Evolutionary conservation across 495 filamentous ascomycete species (phyloP), one percentile per base, ranked within the genome.

Genomic region (Alectoria sarmentosa): DNA sequence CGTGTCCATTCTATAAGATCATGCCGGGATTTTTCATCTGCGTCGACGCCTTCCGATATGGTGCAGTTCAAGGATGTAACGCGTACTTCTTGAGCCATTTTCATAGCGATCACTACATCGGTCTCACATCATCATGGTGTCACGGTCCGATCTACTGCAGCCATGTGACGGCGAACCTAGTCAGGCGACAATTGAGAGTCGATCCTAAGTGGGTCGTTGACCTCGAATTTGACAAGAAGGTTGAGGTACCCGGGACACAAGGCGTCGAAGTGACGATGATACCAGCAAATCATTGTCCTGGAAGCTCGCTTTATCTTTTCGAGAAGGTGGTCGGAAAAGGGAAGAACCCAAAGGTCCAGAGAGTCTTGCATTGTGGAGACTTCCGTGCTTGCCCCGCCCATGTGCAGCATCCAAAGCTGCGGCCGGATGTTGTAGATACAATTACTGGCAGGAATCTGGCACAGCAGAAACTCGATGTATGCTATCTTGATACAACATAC

Each of bases 71-170:
- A 73, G 92, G 90, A 0, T 95, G 91, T 72, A 87, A 90, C 58
- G 94, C 93, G 28, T 99, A 99, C 73, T 99, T 99, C 70, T 82
- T 99, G 34, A 96, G 91, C 67, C 94, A 99, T 71, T 99, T 97
- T 68, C 94, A 99, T 75, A 95, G 90, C 66, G 94, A 99, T 71
- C 94, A 99, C 70, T 99, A 99, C 72, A 84, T 96, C 39, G 94
- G 94, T 1, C 80, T 99, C 6, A 92, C 88, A 30, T 85, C 87
- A 14, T 89, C 81, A 55, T 99, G 94, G 94, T 83, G 80, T 61
- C 93, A 98, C 72, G 94, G 94, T 0, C 93, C 91, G 3, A 98
- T 99, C 44, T 99, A 95, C 69, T 98, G 95, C 77, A 96, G 92
- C 68, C 87, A 85, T 65, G 89, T 94, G 11, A 99, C 94, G 0